Evolutionary conservation across 2,329 filamentous ascomycete species (phyloP).

Genomic region (Podosphaera xanthii): DNA sequence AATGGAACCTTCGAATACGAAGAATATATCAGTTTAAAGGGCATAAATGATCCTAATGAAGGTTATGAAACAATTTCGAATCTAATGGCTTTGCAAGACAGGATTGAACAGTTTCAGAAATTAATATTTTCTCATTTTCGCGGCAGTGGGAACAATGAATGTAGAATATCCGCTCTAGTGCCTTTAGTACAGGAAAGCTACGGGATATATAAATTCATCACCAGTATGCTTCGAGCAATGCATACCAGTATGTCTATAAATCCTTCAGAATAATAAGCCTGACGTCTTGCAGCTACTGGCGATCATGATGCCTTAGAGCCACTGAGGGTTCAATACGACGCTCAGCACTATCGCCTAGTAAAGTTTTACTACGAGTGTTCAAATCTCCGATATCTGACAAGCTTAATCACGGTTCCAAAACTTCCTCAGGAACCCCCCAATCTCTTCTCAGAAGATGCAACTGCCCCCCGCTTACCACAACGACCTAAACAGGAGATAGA

Average conservation of each 20-base stretch:
- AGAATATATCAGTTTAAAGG: slow-evolving; percentile 93
- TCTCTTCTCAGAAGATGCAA: slow-evolving; percentile 63
- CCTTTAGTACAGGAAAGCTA: slow-evolving; percentile 94
- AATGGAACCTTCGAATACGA: slow-evolving; percentile 98
- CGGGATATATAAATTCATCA: slow-evolving; percentile 98
- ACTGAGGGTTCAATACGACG: slow-evolving; percentile 70
- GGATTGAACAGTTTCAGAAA: slow-evolving; percentile 97
- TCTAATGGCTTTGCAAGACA: slow-evolving; percentile 88
- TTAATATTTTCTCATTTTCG: slow-evolving; percentile 95
- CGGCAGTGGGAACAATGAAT: slow-evolving; percentile 80
- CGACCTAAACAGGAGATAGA: slow-evolving; percentile 56
- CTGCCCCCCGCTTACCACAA: slow-evolving; percentile 59
- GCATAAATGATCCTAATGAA: slow-evolving; percentile 96
- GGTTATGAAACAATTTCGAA: slow-evolving; percentile 93
- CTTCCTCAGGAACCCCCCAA: slow-evolving; percentile 86
- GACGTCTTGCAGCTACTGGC: slow-evolving; percentile 41
- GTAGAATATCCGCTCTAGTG: slow-evolving; percentile 79
- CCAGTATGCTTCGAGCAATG: slow-evolving; percentile 97
- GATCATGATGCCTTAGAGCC: slow-evolving; percentile 84
- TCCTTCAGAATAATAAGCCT: background rate
- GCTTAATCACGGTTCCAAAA: slow-evolving; percentile 87
- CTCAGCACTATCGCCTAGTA: slow-evolving; percentile 86
- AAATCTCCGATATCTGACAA: slow-evolving; percentile 87
- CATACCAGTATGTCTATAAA: slow-evolving; percentile 48
- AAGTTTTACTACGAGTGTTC: slow-evolving; percentile 99